These are phyloP conservation scores for Crataegus laevigata DNA, from an alignment of 306 rosid genomes.

Conservation along the genomic window DNA sequence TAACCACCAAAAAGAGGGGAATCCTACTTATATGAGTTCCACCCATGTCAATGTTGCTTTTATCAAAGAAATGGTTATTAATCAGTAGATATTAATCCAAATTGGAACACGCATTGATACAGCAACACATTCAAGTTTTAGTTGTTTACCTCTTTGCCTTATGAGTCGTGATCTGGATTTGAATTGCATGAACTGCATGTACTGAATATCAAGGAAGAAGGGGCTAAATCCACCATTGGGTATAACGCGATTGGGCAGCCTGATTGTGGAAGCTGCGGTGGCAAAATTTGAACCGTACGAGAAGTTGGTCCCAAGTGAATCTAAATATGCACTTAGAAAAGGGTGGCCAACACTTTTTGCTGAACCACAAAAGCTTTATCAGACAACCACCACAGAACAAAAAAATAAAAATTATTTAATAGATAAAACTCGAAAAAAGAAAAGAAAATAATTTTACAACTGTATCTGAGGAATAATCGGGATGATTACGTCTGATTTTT, in stretches of 20 bases:
- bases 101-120: no score
- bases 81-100: no score
- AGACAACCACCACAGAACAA: neutral
- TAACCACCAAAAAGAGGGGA: no score
- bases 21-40: no score
- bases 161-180: slow-evolving; percentile 13
- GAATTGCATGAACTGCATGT: slow-evolving; percentile 23
- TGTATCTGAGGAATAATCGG: no score
- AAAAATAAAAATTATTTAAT: neutral
- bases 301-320: slow-evolving; percentile 33
- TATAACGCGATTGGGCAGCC: slow-evolving; percentile 6
- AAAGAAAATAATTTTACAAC: no score
- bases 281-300: slow-evolving; percentile 38
- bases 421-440: neutral
- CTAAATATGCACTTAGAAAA: slow-evolving; percentile 30
- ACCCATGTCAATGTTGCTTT: no score
- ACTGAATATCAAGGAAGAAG: slow-evolving; percentile 31
- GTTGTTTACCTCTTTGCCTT: slow-evolving; percentile 15
- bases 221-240: slow-evolving; percentile 34
- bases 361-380: neutral
- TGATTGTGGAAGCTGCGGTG: slow-evolving; percentile 30
- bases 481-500: neutral
- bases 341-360: slow-evolving; percentile 29
- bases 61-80: no score
- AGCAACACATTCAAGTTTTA: no score